Evolutionary conservation across 192 early-diverging fungal species (phyloP).

Genomic region (Kappamyces sp.): DNA sequence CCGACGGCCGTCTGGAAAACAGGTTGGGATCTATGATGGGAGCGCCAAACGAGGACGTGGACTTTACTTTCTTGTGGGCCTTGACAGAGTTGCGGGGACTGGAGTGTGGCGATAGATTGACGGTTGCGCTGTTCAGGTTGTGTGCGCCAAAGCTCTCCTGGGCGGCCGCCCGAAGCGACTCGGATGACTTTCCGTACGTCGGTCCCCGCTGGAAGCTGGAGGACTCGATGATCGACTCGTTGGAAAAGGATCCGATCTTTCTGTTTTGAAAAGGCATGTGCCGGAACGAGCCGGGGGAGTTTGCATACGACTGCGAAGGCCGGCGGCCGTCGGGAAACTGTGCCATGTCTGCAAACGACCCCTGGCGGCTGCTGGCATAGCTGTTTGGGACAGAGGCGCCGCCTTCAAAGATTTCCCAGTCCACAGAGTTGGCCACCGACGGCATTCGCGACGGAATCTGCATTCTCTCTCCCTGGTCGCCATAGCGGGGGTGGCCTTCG

Average conservation of each 20-base stretch:
- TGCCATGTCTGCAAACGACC: conserved; percentile 1
- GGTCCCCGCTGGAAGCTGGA: neutral
- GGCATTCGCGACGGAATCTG: conserved; percentile 16
- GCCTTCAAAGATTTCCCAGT: conserved; percentile 15
- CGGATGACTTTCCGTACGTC: neutral
- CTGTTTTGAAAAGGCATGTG: conserved; percentile 3
- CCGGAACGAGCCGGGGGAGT: neutral
- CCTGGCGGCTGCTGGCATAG: conserved; percentile 11
- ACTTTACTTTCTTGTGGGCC: conserved; percentile 11
- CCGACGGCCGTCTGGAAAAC: too few species aligned
- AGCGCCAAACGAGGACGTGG: conserved; percentile 7
- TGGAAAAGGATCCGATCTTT: conserved; percentile 5
- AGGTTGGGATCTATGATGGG: neutral
- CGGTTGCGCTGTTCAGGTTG: neutral
- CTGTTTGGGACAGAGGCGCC: neutral
- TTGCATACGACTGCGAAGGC: conserved; percentile 5
- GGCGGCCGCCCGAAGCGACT: neutral
- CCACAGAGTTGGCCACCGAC: conserved; percentile 1
- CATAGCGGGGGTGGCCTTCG: conserved; percentile 17
- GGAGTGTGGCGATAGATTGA: neutral
- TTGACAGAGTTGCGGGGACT: neutral
- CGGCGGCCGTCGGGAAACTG: neutral
- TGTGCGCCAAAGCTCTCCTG: conserved; percentile 10
- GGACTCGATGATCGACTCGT: conserved; percentile 6
- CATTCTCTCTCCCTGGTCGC: conserved; percentile 6